Conservation (phyloP, 192 early-diverging fungal species). For the Phycomyces nitens region DNA sequence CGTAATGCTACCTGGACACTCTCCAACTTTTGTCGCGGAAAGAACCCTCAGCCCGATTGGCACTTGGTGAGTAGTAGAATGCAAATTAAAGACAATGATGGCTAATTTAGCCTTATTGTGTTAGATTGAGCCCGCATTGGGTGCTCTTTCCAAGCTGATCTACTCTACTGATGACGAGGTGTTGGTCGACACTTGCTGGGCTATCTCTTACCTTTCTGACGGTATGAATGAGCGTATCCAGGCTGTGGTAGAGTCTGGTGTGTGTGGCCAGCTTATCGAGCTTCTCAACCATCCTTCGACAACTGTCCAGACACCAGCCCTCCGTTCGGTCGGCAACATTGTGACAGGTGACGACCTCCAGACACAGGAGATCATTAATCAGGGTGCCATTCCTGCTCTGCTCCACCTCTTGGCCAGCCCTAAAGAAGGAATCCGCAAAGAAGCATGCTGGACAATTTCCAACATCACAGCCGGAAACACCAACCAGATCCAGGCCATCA, state of each 20-base stretch:
- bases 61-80: slow-evolving; percentile 43
- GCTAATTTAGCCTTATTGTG: background rate
- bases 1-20: slow-evolving; percentile 99
- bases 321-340: slow-evolving; percentile 97
- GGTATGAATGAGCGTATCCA: slow-evolving; percentile 97
- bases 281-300: slow-evolving; percentile 84
- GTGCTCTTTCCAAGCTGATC: slow-evolving; percentile 87
- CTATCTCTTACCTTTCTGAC: slow-evolving; percentile 98
- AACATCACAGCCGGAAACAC: slow-evolving; percentile 98
- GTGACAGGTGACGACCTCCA: slow-evolving; percentile 98
- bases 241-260: slow-evolving; percentile 93
- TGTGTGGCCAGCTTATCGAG: slow-evolving; percentile 91
- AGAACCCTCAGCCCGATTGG: slow-evolving; percentile 95
- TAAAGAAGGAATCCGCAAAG: slow-evolving; percentile 96
- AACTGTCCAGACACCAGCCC: slow-evolving; percentile 92
- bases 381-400: slow-evolving; percentile 81
- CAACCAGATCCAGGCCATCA: slow-evolving; percentile 89
- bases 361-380: slow-evolving; percentile 94
- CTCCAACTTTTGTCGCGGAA: slow-evolving; percentile 98
- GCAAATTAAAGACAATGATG: background rate
- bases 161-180: slow-evolving; percentile 92
- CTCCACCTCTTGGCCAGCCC: slow-evolving; percentile 77
- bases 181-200: slow-evolving; percentile 99
- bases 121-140: slow-evolving; percentile 84
- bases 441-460: slow-evolving; percentile 99